Evolutionary conservation across 1,284 basidiomycete species (phyloP).

Genomic region (Puccinia polysora): DNA sequence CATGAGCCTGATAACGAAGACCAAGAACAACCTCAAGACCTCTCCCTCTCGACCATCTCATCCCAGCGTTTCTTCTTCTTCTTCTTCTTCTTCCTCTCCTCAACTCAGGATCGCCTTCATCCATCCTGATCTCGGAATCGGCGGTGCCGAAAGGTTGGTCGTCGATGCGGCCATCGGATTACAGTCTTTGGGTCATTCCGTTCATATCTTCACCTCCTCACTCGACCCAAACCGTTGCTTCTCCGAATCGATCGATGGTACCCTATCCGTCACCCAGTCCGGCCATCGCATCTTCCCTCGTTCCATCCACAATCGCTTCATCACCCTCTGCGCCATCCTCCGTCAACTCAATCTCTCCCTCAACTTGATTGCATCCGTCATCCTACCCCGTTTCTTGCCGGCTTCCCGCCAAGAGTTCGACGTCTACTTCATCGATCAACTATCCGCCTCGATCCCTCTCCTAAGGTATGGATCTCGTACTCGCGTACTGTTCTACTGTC

Average conservation of each 20-base stretch:
- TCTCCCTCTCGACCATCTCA: too few species aligned
- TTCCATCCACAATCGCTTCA: slow-evolving; percentile 68
- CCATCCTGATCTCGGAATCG: slow-evolving; percentile 92
- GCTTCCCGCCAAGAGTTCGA: slow-evolving; percentile 61
- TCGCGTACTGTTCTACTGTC: slow-evolving; percentile 91
- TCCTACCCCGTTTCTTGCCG: slow-evolving; percentile 45
- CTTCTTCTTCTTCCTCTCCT: too few species aligned
- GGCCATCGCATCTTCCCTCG: slow-evolving; percentile 70
- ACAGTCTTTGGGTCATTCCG: slow-evolving; percentile 74
- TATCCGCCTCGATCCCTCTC: slow-evolving; percentile 82
- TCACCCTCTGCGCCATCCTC: slow-evolving; percentile 69
- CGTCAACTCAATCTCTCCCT: slow-evolving; percentile 74
- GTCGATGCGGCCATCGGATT: slow-evolving; percentile 92
- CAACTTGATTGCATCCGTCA: slow-evolving; percentile 49
- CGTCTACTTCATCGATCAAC: slow-evolving; percentile 89
- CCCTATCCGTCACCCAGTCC: slow-evolving; percentile 73
- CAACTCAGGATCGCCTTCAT: slow-evolving; percentile 74
- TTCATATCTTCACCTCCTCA: slow-evolving; percentile 91
- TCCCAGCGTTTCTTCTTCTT: too few species aligned
- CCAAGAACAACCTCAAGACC: too few species aligned
- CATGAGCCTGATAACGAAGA: too few species aligned
- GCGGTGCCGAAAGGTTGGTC: slow-evolving; percentile 91
- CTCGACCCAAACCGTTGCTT: slow-evolving; percentile 64
- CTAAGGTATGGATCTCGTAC: slow-evolving; percentile 65
- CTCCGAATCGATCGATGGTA: slow-evolving; percentile 60